phyloP scores from a whole-genome alignment of 2,329 filamentous ascomycete genomes.

The Onygenales sp. region DNA sequence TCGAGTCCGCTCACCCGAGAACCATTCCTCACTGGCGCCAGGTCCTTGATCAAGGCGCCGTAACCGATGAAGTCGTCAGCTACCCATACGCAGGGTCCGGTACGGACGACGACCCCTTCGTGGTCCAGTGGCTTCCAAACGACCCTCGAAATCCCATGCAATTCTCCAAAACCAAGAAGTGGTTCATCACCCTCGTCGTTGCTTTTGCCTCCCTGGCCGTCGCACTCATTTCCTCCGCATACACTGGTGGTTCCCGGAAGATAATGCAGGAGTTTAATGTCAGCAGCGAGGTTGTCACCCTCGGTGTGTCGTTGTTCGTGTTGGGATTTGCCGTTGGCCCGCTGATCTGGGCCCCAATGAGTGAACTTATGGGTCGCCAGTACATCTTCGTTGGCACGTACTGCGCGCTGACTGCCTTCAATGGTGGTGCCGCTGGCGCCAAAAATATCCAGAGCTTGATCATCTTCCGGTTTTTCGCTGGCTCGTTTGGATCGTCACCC shows the following conservation, averaged over 20 bases:
- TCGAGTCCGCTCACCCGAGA: background rate
- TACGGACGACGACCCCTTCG: slow-evolving; percentile 57
- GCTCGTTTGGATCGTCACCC: slow-evolving; percentile 48
- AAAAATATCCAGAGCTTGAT: slow-evolving; percentile 48
- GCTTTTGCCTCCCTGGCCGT: slow-evolving; percentile 60
- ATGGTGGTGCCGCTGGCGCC: slow-evolving; percentile 46
- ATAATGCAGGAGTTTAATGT: slow-evolving; percentile 46
- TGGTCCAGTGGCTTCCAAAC: slow-evolving; percentile 57
- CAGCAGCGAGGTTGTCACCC: slow-evolving; percentile 34
- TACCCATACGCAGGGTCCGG: slow-evolving; percentile 52
- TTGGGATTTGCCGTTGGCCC: slow-evolving; percentile 51
- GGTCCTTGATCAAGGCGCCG: slow-evolving; percentile 48
- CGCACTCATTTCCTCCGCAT: slow-evolving; percentile 58
- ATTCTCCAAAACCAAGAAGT: slow-evolving; percentile 51
- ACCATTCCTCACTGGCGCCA: slow-evolving; percentile 39
- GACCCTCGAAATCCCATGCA: slow-evolving; percentile 60
- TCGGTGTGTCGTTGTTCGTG: slow-evolving; percentile 42
- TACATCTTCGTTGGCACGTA: slow-evolving; percentile 51
- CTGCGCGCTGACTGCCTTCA: slow-evolving; percentile 47
- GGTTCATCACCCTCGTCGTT: slow-evolving; percentile 54
- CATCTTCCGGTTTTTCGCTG: slow-evolving; percentile 55
- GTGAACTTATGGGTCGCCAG: slow-evolving; percentile 54
- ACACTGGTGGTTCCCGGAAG: slow-evolving; percentile 47
- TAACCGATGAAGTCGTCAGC: slow-evolving; percentile 48
- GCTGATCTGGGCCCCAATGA: slow-evolving; percentile 56